Percentiles rank a stretch among this genome's conserved stretches.
phyloP scores from a whole-genome alignment of 768 basidiomycete genomes.

The Phylloporus arenicola region DNA sequence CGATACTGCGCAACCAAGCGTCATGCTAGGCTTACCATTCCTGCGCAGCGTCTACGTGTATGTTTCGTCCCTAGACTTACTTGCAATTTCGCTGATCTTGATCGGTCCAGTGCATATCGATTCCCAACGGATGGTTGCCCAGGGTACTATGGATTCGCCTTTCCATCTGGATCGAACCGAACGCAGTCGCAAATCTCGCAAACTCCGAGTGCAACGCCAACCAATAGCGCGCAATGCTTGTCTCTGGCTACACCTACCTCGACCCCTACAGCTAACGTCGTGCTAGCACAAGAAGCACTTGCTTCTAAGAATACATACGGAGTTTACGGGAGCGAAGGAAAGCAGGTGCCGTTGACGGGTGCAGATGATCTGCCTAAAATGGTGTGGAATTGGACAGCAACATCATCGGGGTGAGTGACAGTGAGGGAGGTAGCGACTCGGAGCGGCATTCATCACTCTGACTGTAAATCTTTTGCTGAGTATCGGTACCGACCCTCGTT shows the following conservation, averaged over 20 bases:
- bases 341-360: slow-evolving; percentile 8
- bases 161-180: slow-evolving; percentile 24
- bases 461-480: neutral
- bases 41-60: slow-evolving; percentile 30
- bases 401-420: slow-evolving; percentile 1
- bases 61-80: neutral
- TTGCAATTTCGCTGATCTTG: neutral
- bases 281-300: slow-evolving; percentile 9
- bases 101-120: slow-evolving; percentile 24
- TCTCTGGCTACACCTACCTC: slow-evolving; percentile 24
- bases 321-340: slow-evolving; percentile 12
- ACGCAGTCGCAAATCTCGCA: slow-evolving; percentile 26
- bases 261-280: slow-evolving; percentile 19
- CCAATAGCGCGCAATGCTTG: slow-evolving; percentile 22
- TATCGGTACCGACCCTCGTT: neutral
- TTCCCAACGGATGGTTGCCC: slow-evolving; percentile 28
- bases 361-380: slow-evolving; percentile 13
- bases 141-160: slow-evolving; percentile 30
- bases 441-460: neutral
- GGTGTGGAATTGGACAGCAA: slow-evolving; percentile 19
- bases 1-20: slow-evolving; percentile 9
- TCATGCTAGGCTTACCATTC: slow-evolving; percentile 24
- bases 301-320: slow-evolving; percentile 4
- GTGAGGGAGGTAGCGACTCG: neutral
- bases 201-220: slow-evolving; percentile 24